These are phyloP conservation scores for Naganishia kalamii DNA, from an alignment of 768 basidiomycete genomes.

Conservation along the genomic window DNA sequence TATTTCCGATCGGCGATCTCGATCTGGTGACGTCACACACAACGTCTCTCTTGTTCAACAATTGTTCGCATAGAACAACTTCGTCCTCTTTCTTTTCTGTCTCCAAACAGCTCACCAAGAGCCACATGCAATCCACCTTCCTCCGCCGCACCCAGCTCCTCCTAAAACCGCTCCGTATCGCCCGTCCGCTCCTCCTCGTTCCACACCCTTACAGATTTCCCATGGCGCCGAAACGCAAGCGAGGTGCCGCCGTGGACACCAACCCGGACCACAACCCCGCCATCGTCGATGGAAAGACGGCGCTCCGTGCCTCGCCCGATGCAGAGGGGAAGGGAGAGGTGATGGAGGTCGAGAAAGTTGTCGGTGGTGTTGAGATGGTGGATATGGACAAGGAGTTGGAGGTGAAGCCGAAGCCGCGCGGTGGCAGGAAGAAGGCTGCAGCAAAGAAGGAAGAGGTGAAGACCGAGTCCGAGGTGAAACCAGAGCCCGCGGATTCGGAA, in stretches of 20 bases:
- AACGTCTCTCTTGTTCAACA: too few species aligned
- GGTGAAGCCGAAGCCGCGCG: not conserved
- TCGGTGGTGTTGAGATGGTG: not conserved
- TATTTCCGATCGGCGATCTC: too few species aligned
- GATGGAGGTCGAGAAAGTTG: constrained; percentile 17
- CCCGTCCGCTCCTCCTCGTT: not conserved
- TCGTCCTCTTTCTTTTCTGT: not conserved
- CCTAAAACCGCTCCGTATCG: not conserved
- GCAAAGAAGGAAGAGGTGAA: not conserved
- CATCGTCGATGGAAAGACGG: constrained; percentile 17
- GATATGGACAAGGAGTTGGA: constrained; percentile 14
- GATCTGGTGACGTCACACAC: too few species aligned
- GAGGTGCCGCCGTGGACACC: not conserved
- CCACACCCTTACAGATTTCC: not conserved
- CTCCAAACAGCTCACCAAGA: not conserved
- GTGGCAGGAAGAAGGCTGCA: not conserved
- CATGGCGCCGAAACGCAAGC: not conserved
- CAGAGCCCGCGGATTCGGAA: not conserved
- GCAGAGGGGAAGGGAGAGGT: constrained; percentile 16
- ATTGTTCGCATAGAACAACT: too few species aligned
- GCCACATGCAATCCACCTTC: not conserved
- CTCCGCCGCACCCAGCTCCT: not conserved
- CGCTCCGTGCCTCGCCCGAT: constrained; percentile 22
- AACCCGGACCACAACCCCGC: constrained; percentile 22
- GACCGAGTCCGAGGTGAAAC: not conserved